Evolutionary conservation across 78 protist genomes (phyloP).

Genomic region (Dictyostelium brefeldianum): DNA sequence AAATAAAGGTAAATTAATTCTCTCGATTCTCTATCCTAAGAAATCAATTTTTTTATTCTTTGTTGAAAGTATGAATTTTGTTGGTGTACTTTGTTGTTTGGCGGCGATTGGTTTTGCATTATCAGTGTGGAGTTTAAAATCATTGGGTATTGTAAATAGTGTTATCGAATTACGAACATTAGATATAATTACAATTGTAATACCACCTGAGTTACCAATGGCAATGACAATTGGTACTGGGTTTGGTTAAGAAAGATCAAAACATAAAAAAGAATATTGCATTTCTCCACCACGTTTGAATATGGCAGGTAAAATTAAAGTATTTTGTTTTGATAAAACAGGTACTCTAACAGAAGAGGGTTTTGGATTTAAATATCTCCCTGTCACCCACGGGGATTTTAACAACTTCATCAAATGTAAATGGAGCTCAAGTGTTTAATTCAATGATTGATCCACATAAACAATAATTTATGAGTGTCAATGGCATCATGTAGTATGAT

Average conservation of each 20-base stretch:
- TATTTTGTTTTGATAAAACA: constrained; percentile 95
- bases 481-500: constrained; percentile 85
- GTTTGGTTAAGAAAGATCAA: constrained; percentile 84
- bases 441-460: neutral
- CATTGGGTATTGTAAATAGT: neutral
- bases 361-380: constrained; percentile 85
- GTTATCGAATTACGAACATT: constrained; percentile 63
- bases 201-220: constrained; percentile 94
- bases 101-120: constrained; percentile 67
- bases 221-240: constrained; percentile 92
- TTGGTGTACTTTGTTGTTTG: constrained; percentile 68
- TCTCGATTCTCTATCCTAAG: constrained; percentile 88
- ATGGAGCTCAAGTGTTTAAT: too few species aligned
- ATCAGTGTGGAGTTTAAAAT: constrained; percentile 30
- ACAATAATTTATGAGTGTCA: neutral
- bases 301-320: constrained; percentile 87
- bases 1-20: constrained; percentile 86
- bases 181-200: constrained; percentile 93
- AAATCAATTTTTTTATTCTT: constrained; percentile 85
- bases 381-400: too few species aligned
- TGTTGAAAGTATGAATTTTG: constrained; percentile 86
- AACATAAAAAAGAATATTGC: constrained; percentile 78
- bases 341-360: constrained; percentile 97
- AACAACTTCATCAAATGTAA: neutral
- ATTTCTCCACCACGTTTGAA: constrained; percentile 86